A percentile compares a stretch with the other conserved stretches of the same genome.
Evolutionary conservation across 345 rosid species (phyloP).

Genomic region (Eucalyptus cloeziana): DNA sequence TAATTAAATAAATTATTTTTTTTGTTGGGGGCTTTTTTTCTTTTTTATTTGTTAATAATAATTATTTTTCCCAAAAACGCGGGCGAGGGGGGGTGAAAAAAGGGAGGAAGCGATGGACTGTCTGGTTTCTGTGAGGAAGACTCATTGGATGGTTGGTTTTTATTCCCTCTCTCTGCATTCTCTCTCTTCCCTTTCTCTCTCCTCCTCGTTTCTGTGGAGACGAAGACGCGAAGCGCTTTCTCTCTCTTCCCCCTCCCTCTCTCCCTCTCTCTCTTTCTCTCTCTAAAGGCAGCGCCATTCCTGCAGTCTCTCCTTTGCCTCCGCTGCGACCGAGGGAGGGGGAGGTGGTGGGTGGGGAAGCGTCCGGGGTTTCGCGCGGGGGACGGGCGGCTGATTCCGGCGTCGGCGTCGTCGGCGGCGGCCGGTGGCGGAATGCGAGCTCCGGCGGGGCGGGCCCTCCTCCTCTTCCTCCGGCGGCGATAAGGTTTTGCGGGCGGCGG

Average conservation of each 20-base stretch:
- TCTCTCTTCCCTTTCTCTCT: neutral
- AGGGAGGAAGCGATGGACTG: neutral
- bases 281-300: neutral
- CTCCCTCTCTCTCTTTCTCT: neutral
- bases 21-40: neutral
- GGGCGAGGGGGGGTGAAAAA: neutral
- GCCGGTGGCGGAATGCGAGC: constrained; percentile 3
- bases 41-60: too few species aligned
- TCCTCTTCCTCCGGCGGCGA: neutral
- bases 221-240: constrained; percentile 10
- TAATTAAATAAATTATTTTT: too few species aligned
- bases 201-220: neutral
- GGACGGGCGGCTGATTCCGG: neutral
- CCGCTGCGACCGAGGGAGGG: neutral
- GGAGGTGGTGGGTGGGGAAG: neutral
- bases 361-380: neutral
- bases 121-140: neutral
- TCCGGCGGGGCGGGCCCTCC: neutral
- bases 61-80: neutral
- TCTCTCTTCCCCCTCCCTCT: neutral
- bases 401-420: neutral
- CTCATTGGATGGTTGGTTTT: constrained; percentile 31
- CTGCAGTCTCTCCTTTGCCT: neutral
- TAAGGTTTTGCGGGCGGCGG: constrained; percentile 12
- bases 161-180: constrained; percentile 13